Conservation (phyloP, 2,329 filamentous ascomycete species). For the Bipolaris cookei region DNA sequence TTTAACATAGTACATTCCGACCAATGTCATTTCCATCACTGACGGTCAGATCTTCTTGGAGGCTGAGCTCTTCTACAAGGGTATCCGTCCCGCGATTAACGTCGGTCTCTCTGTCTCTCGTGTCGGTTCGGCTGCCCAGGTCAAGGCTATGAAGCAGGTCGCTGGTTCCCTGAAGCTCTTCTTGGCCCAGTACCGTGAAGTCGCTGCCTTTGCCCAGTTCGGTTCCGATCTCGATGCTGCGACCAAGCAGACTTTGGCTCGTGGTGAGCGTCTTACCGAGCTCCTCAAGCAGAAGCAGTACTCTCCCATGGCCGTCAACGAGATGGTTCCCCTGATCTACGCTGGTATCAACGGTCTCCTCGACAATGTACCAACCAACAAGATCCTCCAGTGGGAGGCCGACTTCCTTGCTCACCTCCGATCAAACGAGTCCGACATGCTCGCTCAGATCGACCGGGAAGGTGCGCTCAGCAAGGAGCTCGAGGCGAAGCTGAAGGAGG, state of each 20-base stretch:
- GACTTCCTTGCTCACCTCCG: constrained; percentile 93
- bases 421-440: constrained; percentile 84
- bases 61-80: constrained; percentile 99
- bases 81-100: constrained; percentile 99
- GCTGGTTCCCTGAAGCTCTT: constrained; percentile 99
- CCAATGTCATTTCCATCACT: constrained; percentile 99
- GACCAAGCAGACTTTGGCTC: constrained; percentile 96
- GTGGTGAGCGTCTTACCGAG: constrained; percentile 99
- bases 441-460: constrained; percentile 92
- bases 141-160: constrained; percentile 99
- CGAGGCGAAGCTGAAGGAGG: constrained; percentile 80
- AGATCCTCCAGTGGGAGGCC: constrained; percentile 91
- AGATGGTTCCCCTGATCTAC: constrained; percentile 99
- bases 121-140: constrained; percentile 98
- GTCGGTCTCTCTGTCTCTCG: constrained; percentile 99
- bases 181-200: constrained; percentile 99
- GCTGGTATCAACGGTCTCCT: constrained; percentile 98
- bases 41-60: constrained; percentile 99
- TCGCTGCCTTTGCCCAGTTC: constrained; percentile 99
- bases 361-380: constrained; percentile 84
- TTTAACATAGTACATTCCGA: constrained; percentile 78
- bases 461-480: constrained; percentile 94
- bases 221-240: constrained; percentile 98
- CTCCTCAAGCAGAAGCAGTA: constrained; percentile 99
- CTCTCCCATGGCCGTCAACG: constrained; percentile 96